A percentile compares a stretch with the other conserved stretches of the same genome.
Evolutionary conservation across 140 eudicot species (phyloP).

Genomic region (Senecio squalidus): DNA sequence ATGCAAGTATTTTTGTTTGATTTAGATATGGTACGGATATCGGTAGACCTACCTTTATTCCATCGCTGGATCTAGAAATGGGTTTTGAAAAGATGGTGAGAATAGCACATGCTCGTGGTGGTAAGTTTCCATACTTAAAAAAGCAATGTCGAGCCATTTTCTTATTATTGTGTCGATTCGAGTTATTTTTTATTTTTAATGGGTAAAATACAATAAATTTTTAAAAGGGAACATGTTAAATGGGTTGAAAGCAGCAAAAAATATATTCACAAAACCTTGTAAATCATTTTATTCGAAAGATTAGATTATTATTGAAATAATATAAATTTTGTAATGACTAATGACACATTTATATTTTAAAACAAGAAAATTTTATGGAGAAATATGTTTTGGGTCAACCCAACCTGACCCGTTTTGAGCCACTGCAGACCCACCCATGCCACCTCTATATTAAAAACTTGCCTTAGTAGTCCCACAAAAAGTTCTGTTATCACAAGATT

Average conservation of each 20-base stretch:
- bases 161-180: not conserved
- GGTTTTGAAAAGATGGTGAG: conserved; percentile 92
- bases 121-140: conserved; percentile 31
- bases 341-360: not conserved
- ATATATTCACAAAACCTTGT: not conserved
- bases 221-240: not conserved
- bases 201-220: too few relatives aligned
- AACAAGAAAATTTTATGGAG: not conserved
- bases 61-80: conserved; percentile 77
- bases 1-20: conserved; percentile 14
- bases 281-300: not conserved
- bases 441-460: not conserved
- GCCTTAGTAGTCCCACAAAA: not conserved
- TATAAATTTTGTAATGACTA: not conserved
- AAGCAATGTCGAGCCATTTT: not conserved
- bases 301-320: not conserved
- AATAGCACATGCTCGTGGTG: conserved; percentile 95
- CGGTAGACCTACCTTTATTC: conserved; percentile 78
- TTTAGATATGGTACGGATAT: conserved; percentile 61
- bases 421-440: not conserved
- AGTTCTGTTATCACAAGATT: conserved; percentile 1
- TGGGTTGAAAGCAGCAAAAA: not conserved
- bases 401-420: not conserved
- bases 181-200: not conserved
- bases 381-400: not conserved